These are phyloP conservation scores for Camellia sinensis DNA, from an alignment of 148 eudicot species.

Conservation along the genomic window DNA sequence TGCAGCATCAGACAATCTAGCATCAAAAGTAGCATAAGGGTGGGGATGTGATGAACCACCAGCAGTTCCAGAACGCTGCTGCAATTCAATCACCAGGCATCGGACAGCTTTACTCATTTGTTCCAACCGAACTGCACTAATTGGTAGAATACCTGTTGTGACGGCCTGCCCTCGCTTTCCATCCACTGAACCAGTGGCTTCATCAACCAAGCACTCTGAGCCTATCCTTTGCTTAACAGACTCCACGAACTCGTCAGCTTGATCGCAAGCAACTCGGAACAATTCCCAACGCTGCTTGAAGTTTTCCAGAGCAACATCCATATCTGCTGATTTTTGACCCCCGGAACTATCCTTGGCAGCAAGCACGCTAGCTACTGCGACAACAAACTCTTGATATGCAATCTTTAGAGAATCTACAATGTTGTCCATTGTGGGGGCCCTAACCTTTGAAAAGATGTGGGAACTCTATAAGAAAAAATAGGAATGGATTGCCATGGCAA, in stretches of 20 bases:
- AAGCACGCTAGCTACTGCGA: constrained; percentile 60
- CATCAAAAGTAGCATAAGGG: constrained; percentile 67
- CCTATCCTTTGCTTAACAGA: constrained; percentile 92
- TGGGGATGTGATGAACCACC: constrained; percentile 43
- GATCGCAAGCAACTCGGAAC: constrained; percentile 85
- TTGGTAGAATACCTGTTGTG: constrained; percentile 67
- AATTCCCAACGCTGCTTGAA: constrained; percentile 83
- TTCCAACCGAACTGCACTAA: constrained; percentile 89
- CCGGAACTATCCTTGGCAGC: constrained; percentile 65
- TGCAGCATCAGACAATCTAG: constrained; percentile 78
- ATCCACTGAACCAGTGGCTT: constrained; percentile 69
- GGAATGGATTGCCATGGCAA: constrained; percentile 35
- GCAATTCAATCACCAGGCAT: constrained; percentile 88
- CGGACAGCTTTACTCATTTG: constrained; percentile 98
- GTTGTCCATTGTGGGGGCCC: constrained; percentile 34
- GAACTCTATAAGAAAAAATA: not conserved
- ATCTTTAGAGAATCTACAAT: constrained; percentile 41
- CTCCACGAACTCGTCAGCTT: constrained; percentile 93
- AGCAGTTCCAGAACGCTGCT: constrained; percentile 66
- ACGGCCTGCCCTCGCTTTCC: constrained; percentile 56
- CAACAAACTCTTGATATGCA: constrained; percentile 50
- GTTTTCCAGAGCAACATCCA: constrained; percentile 76
- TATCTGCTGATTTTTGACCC: constrained; percentile 57
- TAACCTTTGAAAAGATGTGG: constrained; percentile 13
- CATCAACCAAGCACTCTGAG: constrained; percentile 90